These are phyloP conservation scores for Epichloe typhina DNA, from an alignment of 2,329 filamentous ascomycete species.

Conservation along the genomic window DNA sequence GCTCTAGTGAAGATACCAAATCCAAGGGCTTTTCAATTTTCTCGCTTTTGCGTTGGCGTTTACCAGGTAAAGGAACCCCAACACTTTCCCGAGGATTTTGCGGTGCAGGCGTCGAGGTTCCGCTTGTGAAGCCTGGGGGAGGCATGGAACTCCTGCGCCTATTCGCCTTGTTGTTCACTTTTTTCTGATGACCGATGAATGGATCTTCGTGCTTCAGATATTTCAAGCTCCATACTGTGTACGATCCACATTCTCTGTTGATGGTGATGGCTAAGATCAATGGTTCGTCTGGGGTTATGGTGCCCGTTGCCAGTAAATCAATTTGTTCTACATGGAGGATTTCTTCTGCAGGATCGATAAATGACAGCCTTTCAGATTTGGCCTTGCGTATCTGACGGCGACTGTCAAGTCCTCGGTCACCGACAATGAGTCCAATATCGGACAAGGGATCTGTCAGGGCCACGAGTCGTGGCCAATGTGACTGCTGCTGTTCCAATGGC, in stretches of 20 bases:
- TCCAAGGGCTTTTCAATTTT: conserved; percentile 41
- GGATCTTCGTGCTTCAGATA: conserved; percentile 59
- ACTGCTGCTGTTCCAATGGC: conserved; percentile 37
- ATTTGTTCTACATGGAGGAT: conserved; percentile 68
- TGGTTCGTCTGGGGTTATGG: conserved; percentile 27
- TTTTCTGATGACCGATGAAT: conserved; percentile 33
- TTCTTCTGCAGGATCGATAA: conserved; percentile 67
- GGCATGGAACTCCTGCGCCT: conserved; percentile 52
- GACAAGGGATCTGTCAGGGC: conserved; percentile 75
- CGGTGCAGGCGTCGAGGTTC: conserved; percentile 63
- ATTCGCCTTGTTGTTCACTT: conserved; percentile 31
- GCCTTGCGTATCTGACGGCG: conserved; percentile 17
- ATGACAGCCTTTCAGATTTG: conserved; percentile 29
- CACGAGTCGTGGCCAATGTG: conserved; percentile 62
- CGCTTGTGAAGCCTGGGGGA: conserved; percentile 58
- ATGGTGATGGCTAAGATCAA: conserved; percentile 68
- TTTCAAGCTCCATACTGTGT: conserved; percentile 73
- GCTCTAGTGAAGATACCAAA: conserved; percentile 57
- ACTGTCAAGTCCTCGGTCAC: conserved; percentile 32
- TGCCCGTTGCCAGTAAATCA: conserved; percentile 36
- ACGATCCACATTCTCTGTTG: conserved; percentile 62
- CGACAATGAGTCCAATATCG: conserved; percentile 73
- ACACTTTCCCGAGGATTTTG: conserved; percentile 66
- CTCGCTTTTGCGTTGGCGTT: conserved; percentile 39
- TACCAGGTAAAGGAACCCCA: conserved; percentile 42